Percentiles rank a stretch among this genome's conserved stretches.
Evolutionary conservation across 139 green algal species (phyloP).

Genomic region (Chlorella sp.): DNA sequence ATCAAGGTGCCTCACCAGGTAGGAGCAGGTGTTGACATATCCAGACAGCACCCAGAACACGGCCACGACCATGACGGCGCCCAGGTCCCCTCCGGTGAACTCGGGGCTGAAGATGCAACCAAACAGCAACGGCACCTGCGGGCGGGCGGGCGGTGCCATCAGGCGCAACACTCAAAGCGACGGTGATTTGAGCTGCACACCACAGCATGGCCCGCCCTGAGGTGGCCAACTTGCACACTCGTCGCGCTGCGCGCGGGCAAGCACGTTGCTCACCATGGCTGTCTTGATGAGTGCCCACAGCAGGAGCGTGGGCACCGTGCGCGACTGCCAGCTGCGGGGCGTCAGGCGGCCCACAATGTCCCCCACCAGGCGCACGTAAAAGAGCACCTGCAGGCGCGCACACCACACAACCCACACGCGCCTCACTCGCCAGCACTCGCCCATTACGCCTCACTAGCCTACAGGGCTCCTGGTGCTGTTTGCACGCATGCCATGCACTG

Average conservation of each 20-base stretch:
- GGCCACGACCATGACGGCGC: constrained; percentile 15
- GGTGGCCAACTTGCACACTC: too few species aligned
- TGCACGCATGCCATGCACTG: too few species aligned
- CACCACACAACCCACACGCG: too few species aligned
- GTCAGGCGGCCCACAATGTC: constrained; percentile 58
- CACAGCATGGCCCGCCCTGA: too few species aligned
- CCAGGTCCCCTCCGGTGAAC: constrained; percentile 23
- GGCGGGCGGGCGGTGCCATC: too few species aligned
- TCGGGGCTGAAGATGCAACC: constrained; percentile 24
- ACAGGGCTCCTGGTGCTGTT: too few species aligned
- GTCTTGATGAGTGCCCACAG: constrained; percentile 30
- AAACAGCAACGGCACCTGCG: constrained; percentile 24
- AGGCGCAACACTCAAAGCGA: too few species aligned
- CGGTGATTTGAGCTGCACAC: too few species aligned
- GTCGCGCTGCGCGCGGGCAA: too few species aligned
- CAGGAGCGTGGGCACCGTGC: constrained; percentile 15
- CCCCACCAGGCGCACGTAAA: constrained; percentile 63
- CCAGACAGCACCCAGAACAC: constrained; percentile 55
- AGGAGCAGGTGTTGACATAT: constrained; percentile 64
- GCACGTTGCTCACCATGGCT: constrained; percentile 19
- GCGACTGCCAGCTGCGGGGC: constrained; percentile 25
- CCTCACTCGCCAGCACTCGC: too few species aligned
- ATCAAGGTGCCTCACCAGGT: constrained; percentile 52
- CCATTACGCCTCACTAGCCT: too few species aligned
- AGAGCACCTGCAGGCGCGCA: constrained; percentile 69